A percentile compares a stretch with the other conserved stretches of the same genome.
Conservation (phyloP, 140 eudicot species). For the Bidens hawaiensis region DNA sequence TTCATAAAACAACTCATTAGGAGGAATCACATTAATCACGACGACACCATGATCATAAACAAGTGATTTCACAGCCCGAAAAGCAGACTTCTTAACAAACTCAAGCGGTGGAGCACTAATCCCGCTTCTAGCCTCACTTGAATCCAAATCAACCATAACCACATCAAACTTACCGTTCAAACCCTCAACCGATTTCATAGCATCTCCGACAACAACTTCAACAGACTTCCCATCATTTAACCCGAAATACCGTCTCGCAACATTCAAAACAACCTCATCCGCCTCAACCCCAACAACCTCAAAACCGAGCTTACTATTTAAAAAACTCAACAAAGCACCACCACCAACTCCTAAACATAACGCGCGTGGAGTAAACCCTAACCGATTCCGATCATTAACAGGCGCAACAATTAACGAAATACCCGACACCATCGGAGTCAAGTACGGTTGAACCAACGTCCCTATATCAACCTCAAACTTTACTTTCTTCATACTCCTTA, state of each 20-base stretch:
- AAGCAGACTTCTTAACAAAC: constrained; percentile 18
- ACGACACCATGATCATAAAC: constrained; percentile 52
- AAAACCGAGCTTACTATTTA: constrained; percentile 43
- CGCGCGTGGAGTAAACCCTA: constrained; percentile 47
- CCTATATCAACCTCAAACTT: constrained; percentile 11
- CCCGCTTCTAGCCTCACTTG: constrained; percentile 54
- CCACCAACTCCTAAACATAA: constrained; percentile 92
- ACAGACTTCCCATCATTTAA: constrained; percentile 31
- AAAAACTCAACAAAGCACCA: constrained; percentile 72
- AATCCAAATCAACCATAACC: constrained; percentile 92
- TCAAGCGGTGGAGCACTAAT: constrained; percentile 59
- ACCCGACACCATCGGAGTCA: constrained; percentile 83
- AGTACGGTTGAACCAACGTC: constrained; percentile 52
- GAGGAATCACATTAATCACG: constrained; percentile 62
- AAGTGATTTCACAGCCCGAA: constrained; percentile 12
- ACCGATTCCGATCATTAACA: constrained; percentile 33
- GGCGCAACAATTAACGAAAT: constrained; percentile 37
- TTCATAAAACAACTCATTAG: constrained; percentile 31
- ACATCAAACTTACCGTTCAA: constrained; percentile 48
- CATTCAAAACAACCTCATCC: constrained; percentile 58
- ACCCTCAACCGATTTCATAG: constrained; percentile 31
- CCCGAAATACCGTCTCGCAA: constrained; percentile 61
- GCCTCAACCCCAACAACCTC: constrained; percentile 83
- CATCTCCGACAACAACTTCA: constrained; percentile 50
- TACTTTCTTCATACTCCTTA: constrained; percentile 13